Evolutionary conservation across 192 early-diverging fungal genomes (phyloP), one percentile per base, ranked within the genome.

Genomic region (Geranomyces michiganensis): DNA sequence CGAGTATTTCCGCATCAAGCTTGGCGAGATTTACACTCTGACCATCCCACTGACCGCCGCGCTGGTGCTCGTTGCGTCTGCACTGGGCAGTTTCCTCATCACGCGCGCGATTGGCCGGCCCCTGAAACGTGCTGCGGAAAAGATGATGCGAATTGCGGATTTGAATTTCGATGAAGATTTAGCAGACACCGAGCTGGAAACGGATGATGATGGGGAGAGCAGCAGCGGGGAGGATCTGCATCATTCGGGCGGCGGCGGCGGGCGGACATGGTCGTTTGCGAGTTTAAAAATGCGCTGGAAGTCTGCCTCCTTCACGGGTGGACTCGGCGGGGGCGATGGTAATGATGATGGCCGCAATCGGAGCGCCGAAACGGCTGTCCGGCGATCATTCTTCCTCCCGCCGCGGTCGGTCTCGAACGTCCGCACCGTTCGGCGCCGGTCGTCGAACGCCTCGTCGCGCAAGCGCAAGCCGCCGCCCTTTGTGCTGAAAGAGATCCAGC

Each of bases 121-220:
- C 8, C 47, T 74, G 24, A 74, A 74, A 60, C 56, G 61, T 0
- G 72, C 67, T 8, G 72, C 72, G 32, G 72, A 74, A 29, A 67
- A 70, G 29, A 68, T 74, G 67, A 67, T 67, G 67, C 55, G 67
- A 4, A 74, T 74, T 45, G 72, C 72, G 27, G 66, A 74, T 70
- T 47, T 74, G 30, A 74, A 74, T 58, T 74, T 74, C 58, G 72
- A 74, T 31, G 72, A 74, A 59, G 72, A 74, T 36, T 19, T 45
- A 22, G 62, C 41, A 1, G 62, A 43, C 13, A n/a, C 32, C 36
- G 62, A 65, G 29, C 6, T 7, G 51, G 51, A 53, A 17, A 24
- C 51, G 19, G 51, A 53, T 26, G 24, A 7, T 53, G 51, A 15
- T 53, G n/a, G 19, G 3, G 51, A 53, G 51, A 10, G 10, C 36